phyloP scores from a whole-genome alignment of 225 moss, liverwort and hornwort genomes.

The Neckera pumila region DNA sequence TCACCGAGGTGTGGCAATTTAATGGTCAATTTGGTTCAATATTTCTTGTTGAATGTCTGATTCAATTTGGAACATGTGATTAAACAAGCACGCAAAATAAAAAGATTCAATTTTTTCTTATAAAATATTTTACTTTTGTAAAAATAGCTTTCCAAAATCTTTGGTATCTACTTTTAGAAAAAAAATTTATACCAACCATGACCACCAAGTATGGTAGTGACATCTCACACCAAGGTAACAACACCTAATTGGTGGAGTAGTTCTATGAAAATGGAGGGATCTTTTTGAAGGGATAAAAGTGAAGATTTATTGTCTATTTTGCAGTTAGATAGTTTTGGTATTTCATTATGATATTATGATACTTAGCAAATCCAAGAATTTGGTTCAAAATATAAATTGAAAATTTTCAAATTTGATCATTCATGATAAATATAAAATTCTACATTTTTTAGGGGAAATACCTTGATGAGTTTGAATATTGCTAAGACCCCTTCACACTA shows the following conservation, averaged over 20 bases:
- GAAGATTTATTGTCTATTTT: rapidly evolving
- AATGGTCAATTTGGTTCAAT: background rate
- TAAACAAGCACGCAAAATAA: background rate
- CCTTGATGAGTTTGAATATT: background rate
- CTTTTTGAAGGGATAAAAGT: background rate
- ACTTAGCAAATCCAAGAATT: rapidly evolving
- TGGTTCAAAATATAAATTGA: background rate
- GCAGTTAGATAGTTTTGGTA: background rate
- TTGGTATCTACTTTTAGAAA: background rate
- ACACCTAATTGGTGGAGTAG: background rate
- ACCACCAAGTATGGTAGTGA: background rate
- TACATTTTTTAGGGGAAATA: rapidly evolving
- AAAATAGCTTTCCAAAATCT: background rate
- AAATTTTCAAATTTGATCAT: background rate
- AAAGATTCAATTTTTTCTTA: background rate
- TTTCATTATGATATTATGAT: background rate
- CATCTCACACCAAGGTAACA: background rate
- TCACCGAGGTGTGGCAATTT: no score
- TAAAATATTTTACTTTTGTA: background rate
- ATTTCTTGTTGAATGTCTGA: background rate
- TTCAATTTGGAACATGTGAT: background rate
- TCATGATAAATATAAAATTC: background rate
- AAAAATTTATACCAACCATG: rapidly evolving
- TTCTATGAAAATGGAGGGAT: rapidly evolving
- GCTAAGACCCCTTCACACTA: background rate